Evolutionary conservation across 106 monocot genomes (phyloP), one percentile per base, ranked within the genome.

Genomic region (Apostasia shenzhenica): DNA sequence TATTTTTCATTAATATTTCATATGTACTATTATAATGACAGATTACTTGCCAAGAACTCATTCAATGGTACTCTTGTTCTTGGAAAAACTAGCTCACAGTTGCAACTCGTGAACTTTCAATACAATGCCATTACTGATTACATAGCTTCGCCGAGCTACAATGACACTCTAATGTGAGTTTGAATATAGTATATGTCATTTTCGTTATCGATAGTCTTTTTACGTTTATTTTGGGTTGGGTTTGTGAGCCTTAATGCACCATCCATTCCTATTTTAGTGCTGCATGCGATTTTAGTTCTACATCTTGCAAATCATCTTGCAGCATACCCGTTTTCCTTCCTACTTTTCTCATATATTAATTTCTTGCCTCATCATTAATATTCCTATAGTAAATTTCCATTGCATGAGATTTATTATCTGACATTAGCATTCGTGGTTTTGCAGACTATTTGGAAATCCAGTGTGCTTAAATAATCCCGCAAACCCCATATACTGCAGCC

Each of bases 391-490:
- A 26, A 26, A 26, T 26, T 26, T 26, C 26, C 26, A 26, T 26
- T 26, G 26, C 26, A 26, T 26, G 26, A 26, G 26, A 26, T 26
- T 26, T 26, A 26, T 26, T 26, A 26, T 26, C 26, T 26, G 26
- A 26, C 26, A 26, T 26, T 26, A 26, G 26, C 26, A 26, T 26
- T 26, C 26, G 26, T 26, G 26, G 26, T 26, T 61, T 41, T 69
- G 51, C 85, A 89, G 89, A 75, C 85, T 89, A 48, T 52, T 59
- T 1, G 89, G 85, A n/a, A 89, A 89, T 74, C 89, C 89, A 0
- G 75, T 83, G 14, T 89, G 89, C 59, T 12, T 56, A 6, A 26
- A 26, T 5, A 57, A 48, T 11, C 12, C 71, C 40, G 26, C 54
- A 47, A 73, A 75, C 41, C 41, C 69, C 8, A 26, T 53, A 4